Conservation (phyloP, 495 filamentous ascomycete genomes). For the Neohortaea acidophila region DNA sequence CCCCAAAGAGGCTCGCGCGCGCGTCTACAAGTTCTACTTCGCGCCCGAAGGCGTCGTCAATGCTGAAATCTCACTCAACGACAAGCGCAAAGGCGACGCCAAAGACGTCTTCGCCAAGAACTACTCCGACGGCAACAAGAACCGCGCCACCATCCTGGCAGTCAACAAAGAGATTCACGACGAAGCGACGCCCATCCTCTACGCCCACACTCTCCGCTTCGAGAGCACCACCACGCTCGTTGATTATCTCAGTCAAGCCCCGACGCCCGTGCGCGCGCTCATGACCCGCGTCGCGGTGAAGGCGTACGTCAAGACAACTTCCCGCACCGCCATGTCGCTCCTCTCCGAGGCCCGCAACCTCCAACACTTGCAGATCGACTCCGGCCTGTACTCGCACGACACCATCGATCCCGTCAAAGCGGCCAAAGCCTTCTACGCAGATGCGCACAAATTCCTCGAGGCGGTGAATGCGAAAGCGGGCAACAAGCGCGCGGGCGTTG, state of each 20-base stretch:
- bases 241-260: constrained; percentile 10
- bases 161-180: constrained; percentile 17
- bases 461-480: constrained; percentile 8
- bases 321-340: constrained; percentile 6
- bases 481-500: constrained; percentile 10
- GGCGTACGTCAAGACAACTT: constrained; percentile 9
- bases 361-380: constrained; percentile 3
- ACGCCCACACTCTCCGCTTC: constrained; percentile 7
- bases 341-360: constrained; percentile 9
- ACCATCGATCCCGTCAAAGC: constrained; percentile 9
- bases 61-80: constrained; percentile 11
- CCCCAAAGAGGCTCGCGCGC: constrained; percentile 10
- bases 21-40: constrained; percentile 16
- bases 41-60: constrained; percentile 10
- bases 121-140: constrained; percentile 13
- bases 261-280: neutral
- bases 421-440: constrained; percentile 12
- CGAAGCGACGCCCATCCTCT: constrained; percentile 12
- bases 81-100: constrained; percentile 2
- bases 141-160: constrained; percentile 12
- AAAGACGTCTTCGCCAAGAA: constrained; percentile 12
- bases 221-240: constrained; percentile 11
- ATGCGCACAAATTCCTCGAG: constrained; percentile 13
- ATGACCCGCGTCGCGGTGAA: constrained; percentile 7
- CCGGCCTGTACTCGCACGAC: constrained; percentile 5